These are phyloP conservation scores for Picea abies DNA, from an alignment of 83 land plant genomes.

Conservation along the genomic window DNA sequence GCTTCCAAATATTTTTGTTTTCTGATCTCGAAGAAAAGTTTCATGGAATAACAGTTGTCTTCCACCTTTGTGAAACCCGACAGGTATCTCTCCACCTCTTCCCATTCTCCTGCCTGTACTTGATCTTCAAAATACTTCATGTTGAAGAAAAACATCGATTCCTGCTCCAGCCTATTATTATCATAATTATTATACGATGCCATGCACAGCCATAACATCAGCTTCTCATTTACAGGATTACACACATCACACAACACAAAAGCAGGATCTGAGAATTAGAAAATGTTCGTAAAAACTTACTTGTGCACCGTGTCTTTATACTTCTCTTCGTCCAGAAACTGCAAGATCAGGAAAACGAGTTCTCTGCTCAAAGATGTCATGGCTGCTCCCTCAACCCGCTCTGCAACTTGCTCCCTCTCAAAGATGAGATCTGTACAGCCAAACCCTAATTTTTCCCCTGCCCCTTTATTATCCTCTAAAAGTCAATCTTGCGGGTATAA, in stretches of 20 bases:
- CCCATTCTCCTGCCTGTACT: conserved; percentile 79
- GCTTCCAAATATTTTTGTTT: conserved; percentile 98
- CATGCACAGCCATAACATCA: conserved; percentile 50
- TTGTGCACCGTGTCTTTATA: conserved; percentile 39
- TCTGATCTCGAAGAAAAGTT: conserved; percentile 91
- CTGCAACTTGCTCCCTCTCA: too few species aligned
- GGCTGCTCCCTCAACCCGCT: neutral
- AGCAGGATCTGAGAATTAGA: conserved; percentile 25
- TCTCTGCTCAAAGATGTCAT: conserved; percentile 37
- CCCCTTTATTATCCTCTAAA: neutral
- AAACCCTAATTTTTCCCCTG: neutral
- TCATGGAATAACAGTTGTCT: conserved; percentile 91
- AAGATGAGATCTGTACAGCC: too few species aligned
- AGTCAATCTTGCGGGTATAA: too few species aligned
- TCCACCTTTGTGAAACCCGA: conserved; percentile 90
- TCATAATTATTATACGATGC: too few species aligned
- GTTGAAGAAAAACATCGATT: conserved; percentile 78
- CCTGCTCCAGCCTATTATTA: conserved; percentile 64
- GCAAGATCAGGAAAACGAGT: conserved; percentile 36
- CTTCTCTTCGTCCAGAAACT: conserved; percentile 45
- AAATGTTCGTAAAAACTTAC: conserved; percentile 10
- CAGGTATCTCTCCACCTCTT: conserved; percentile 76
- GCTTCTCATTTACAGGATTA: conserved; percentile 54
- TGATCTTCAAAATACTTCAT: conserved; percentile 28
- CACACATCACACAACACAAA: conserved; percentile 42